These are phyloP conservation scores for Elsinoe australis DNA, from an alignment of 2,329 filamentous ascomycete species.

Conservation along the genomic window DNA sequence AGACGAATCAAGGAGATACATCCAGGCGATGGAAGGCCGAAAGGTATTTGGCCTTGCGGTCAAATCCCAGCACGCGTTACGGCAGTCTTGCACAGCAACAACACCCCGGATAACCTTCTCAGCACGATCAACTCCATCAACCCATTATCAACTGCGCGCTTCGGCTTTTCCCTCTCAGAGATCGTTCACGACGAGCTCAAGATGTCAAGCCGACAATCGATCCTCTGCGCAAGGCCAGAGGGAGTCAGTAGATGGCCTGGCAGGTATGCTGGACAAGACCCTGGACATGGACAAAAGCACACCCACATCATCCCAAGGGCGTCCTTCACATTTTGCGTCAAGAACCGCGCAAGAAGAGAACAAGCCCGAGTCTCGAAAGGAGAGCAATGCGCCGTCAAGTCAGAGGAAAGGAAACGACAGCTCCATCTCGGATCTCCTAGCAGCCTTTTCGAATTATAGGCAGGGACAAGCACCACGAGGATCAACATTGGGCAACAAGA, in stretches of 20 bases:
- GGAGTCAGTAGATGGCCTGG: slow-evolving; percentile 21
- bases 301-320: slow-evolving; percentile 22
- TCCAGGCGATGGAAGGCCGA: too few relatives aligned
- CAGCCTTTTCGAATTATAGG: neutral
- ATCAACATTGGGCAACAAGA: neutral
- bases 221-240: slow-evolving; percentile 3
- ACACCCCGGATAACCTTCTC: too few relatives aligned
- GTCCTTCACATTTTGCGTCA: slow-evolving; percentile 27
- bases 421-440: neutral
- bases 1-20: too few relatives aligned
- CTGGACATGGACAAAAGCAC: slow-evolving; percentile 27
- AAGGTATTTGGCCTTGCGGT: too few relatives aligned
- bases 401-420: neutral
- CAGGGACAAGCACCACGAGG: neutral
- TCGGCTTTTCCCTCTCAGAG: too few relatives aligned
- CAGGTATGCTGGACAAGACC: slow-evolving; percentile 25
- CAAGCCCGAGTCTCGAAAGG: neutral
- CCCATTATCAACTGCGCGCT: too few relatives aligned
- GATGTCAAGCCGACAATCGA: slow-evolving; percentile 1
- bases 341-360: slow-evolving; percentile 22
- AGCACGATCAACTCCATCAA: too few relatives aligned
- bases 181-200: too few relatives aligned
- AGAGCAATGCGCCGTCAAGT: neutral
- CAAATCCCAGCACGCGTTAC: too few relatives aligned
- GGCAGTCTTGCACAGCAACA: too few relatives aligned